Base-by-base conservation (phyloP, 495 filamentous ascomycete genomes). In the Penicillium herquei region DNA sequence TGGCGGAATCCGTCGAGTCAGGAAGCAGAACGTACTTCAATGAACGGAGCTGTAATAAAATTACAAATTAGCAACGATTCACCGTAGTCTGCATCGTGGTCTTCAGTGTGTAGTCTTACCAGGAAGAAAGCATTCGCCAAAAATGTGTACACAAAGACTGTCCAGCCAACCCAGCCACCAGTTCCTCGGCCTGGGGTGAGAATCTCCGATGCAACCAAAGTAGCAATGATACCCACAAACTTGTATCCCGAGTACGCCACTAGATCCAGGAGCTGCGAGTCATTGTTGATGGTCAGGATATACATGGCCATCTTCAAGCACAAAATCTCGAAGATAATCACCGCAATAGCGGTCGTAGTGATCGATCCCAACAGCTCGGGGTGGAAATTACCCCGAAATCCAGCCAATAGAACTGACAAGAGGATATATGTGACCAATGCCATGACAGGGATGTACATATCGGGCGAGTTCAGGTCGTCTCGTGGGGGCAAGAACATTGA, bases 181-280 rank as follows among this genome's bases (percentile, higher is more conserved):
- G 90, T 93, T 48, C 90, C 90, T 56, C 82, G 80, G 13, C 89
- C 89, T 0, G 85, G 83, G 48, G 85, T 93, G 41, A 92, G 67
- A 16, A 90, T 78, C 72, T 92, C 90, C 6, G 89, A 85, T 2
- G 91, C 72, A 31, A 88, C 75, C 43, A 97, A 81, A 3, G 90
- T 96, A 48, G 88, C 79, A 58, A 97, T 98, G 51, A 95, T 90
- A 8, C 94, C 94, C 39, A 98, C 94, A 63, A 98, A 99, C 74
- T 99, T 99, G 72, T 99, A 99, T 11, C 95, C 95, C 6, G 88
- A 92, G 69, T 99, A 99, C 3, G 95, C 94, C 39, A 98, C 84
- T 35, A 99, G 70, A 60, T 99, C 94, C 54, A 97, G 79, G 18
- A 99, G 78, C 70, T 98, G 94, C 12, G 77, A 83, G 52, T 87